Conservation (phyloP, 1,284 basidiomycete genomes). For the Anthracocystis panici-leucophaei region DNA sequence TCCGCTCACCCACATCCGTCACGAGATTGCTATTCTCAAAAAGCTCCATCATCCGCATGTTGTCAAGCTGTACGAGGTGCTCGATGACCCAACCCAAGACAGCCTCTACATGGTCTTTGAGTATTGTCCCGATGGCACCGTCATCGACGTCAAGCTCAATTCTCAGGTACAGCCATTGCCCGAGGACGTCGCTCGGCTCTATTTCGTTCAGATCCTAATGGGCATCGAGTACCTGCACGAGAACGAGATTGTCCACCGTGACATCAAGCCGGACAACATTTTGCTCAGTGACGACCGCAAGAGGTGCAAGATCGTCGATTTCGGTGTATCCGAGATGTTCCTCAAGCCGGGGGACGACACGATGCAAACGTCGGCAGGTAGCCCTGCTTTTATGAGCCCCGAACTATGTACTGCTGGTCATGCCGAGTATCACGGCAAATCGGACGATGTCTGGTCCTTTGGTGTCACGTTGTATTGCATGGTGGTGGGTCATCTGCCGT, state of each 20-base stretch:
- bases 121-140: constrained; percentile 71
- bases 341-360: constrained; percentile 71
- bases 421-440: constrained; percentile 71
- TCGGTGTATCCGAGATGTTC: constrained; percentile 75
- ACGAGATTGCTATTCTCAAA: constrained; percentile 65
- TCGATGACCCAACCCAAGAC: constrained; percentile 73
- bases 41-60: constrained; percentile 70
- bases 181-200: constrained; percentile 70
- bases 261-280: constrained; percentile 74
- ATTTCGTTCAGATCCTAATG: constrained; percentile 74
- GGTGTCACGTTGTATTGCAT: constrained; percentile 75
- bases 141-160: constrained; percentile 71
- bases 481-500: constrained; percentile 73
- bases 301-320: constrained; percentile 74
- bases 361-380: constrained; percentile 72
- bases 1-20: constrained; percentile 62
- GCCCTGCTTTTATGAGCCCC: constrained; percentile 75
- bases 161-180: constrained; percentile 62
- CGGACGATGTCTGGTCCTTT: constrained; percentile 74
- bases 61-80: constrained; percentile 74
- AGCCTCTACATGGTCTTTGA: constrained; percentile 72
- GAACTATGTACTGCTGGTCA: constrained; percentile 70
- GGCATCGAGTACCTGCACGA: constrained; percentile 74
- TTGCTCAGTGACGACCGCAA: constrained; percentile 72
- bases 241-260: constrained; percentile 73